Evolutionary conservation across 1,284 basidiomycete species (phyloP), one percentile per base, ranked within the genome.

Genomic region (Taiwanofungus camphoratus): DNA sequence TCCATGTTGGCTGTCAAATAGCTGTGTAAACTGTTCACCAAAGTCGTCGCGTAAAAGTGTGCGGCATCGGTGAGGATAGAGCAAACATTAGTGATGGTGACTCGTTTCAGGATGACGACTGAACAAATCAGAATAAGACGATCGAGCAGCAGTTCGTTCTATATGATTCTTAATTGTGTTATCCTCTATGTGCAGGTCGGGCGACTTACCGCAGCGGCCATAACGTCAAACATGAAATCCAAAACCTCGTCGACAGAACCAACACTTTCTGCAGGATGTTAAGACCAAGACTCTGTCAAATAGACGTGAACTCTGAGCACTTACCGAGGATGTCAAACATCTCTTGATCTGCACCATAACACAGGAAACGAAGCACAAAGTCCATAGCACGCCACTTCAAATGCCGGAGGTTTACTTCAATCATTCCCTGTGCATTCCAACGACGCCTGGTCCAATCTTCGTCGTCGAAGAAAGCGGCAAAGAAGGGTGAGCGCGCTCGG

Each of bases 141-240:
- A 53, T 92, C 89, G 18, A 98, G 71, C 18, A 97, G 73, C 2
- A 98, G 66, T 64, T 98, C 93, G 53, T 91, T 94, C 87, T 92
- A 49, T 5, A 33, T 19, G 2, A 40, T 45, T 33, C 24, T 38
- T 12, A 42, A 30, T 39, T 31, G 21, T 41, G n/a, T 15, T 4
- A 15, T 12, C 15, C 20, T 9, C 12, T 13, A 43, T 3, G 12
- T 4, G 29, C 41, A 18, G 29, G 29, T n/a, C 7, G 9, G 11
- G 33, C 6, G 5, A 69, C 78, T 61, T 57, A 91, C 88, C 23
- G 93, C 90, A 9, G 82, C 82, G 18, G 86, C 82, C 61, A 97
- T 79, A 15, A 98, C 82, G 31, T 88, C 81, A 51, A 95, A 92
- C 59, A 93, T 75, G 54, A 94, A 91, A 51, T 94, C 89, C 46